Base-by-base conservation (phyloP, 1,139 yeast genomes). In the Pichia sp. region DNA sequence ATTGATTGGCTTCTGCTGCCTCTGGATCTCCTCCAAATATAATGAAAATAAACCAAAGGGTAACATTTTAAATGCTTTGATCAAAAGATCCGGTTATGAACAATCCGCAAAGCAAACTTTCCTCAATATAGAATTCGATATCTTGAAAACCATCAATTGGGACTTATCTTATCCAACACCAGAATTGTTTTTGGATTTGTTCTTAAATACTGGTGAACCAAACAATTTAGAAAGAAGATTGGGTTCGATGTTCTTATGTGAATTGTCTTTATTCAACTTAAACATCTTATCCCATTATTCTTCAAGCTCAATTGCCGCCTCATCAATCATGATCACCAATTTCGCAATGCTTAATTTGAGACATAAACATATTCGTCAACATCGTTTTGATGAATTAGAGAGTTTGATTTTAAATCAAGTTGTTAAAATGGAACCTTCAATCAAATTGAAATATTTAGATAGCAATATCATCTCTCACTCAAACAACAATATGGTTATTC, bases 21-120 rank as follows among this genome's bases (percentile, higher is more conserved):
- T 85, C 43, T 85, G 93, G 94, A 76, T 84, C 44, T 76, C 86
- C 38, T 79, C 89, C 53, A 85, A 85, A 67, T 83, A 78, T 62
- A 72, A 79, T 65, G 93, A 85, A 61, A 72, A 81, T 47, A 85
- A 85, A 66, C 77, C 77, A 56, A 79, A 79, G 60, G 77, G 83
- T 41, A 87, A 89, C 27, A 69, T 79, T 19, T 64, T 80, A 52
- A 73, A 75, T 55, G 81, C 78, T 56, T 70, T 79, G 52, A 68
- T 82, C 58, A 73, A 73, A 54, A 75, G 81, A 65, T 83, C 89
- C 60, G 84, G 86, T 63, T 60, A 59, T 48, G 77, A 77, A 54
- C 76, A 81, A 57, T 80, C 80, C 63, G 72, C 79, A 37, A 79
- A 78, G 54, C 71, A 75, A 50, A 71, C 81, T 47, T 83, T 85